Evolutionary conservation across 768 basidiomycete species (phyloP).

Genomic region (Rossbeevera mucosa): DNA sequence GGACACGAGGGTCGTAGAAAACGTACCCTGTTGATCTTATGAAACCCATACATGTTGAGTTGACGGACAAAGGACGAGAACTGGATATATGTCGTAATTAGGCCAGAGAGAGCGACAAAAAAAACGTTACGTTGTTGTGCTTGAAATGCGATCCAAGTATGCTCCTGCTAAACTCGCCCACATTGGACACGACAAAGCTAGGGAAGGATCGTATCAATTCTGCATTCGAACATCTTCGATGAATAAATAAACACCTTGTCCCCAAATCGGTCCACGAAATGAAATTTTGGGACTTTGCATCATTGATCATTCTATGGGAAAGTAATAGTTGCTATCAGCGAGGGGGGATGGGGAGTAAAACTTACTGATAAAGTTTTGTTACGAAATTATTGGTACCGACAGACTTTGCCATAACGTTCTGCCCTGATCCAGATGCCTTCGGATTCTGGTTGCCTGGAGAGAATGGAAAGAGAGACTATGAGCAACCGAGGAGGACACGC

Average conservation of each 20-base stretch:
- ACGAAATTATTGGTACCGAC: constrained; percentile 78
- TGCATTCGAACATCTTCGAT: background rate
- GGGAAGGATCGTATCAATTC: background rate
- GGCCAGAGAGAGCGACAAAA: constrained; percentile 18
- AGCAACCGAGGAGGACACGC: background rate
- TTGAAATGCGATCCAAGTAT: constrained; percentile 86
- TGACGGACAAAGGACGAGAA: constrained; percentile 95
- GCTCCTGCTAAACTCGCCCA: constrained; percentile 79
- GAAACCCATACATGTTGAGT: constrained; percentile 95
- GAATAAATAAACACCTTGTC: constrained; percentile 42
- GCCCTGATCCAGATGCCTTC: constrained; percentile 27
- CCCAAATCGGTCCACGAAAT: constrained; percentile 82
- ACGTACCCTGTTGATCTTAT: constrained; percentile 84
- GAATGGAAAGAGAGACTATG: background rate
- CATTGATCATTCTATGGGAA: constrained; percentile 73
- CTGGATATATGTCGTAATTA: constrained; percentile 34
- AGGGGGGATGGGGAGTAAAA: constrained; percentile 8
- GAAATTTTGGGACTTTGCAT: constrained; percentile 72
- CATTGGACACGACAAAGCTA: constrained; percentile 80
- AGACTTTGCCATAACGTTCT: constrained; percentile 62
- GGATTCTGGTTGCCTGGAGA: constrained; percentile 7
- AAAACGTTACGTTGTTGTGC: constrained; percentile 72
- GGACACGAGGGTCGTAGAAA: background rate
- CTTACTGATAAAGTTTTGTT: constrained; percentile 82
- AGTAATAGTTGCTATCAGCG: background rate